Conservation (phyloP, 768 basidiomycete species). For the Cystofilobasidium ferigula region DNA sequence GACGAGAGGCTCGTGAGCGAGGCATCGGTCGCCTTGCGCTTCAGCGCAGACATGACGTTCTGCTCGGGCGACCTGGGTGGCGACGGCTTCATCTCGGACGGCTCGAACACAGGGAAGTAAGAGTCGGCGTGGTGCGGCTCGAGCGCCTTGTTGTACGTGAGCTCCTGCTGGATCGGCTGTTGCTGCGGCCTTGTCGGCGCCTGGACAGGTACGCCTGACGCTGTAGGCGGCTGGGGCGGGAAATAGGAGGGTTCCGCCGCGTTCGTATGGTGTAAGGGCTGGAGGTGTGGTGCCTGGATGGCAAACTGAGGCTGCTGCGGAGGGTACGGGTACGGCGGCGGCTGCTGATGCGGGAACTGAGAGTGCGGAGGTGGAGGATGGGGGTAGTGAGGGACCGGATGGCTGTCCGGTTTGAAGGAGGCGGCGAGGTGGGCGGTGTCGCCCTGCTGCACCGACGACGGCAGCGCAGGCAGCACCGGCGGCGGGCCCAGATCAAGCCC, state of each 20-base stretch:
- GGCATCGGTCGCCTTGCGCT: not conserved
- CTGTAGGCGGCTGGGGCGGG: too few species aligned
- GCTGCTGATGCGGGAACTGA: too few species aligned
- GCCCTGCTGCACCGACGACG: not conserved
- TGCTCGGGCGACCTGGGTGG: not conserved
- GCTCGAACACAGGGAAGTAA: not conserved
- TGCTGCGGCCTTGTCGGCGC: too few species aligned
- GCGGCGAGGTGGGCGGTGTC: too few species aligned
- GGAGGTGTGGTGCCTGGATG: too few species aligned
- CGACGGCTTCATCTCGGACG: not conserved
- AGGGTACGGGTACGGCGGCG: too few species aligned
- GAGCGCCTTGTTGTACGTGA: not conserved
- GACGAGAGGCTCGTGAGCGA: not conserved
- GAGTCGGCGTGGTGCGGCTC: slow-evolving; percentile 2
- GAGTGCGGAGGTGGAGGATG: not conserved
- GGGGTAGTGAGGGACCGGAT: not conserved
- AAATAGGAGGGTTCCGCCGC: too few species aligned
- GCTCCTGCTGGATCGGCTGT: not conserved
- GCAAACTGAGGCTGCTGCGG: too few species aligned
- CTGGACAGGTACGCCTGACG: too few species aligned
- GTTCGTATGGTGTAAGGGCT: too few species aligned
- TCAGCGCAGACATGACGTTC: not conserved
- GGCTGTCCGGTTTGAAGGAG: too few species aligned
- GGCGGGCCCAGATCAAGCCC: not conserved
- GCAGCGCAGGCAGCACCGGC: not conserved